Evolutionary conservation across 1,284 basidiomycete species (phyloP).

Genomic region (Apiotrichum montevideense): DNA sequence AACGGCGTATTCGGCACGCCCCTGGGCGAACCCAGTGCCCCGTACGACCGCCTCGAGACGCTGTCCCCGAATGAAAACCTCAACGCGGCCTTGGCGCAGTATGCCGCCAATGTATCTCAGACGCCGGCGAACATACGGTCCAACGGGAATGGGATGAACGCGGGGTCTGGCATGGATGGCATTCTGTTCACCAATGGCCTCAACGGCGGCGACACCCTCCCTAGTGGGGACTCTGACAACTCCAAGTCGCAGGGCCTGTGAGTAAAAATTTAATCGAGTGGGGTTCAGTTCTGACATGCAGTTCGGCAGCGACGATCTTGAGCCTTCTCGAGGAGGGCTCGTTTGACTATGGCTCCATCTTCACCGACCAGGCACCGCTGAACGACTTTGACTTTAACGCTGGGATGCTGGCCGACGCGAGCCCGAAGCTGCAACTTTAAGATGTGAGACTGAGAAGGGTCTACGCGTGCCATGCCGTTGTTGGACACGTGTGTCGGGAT

Average conservation of each 20-base stretch:
- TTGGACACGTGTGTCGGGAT: no score
- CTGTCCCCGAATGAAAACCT: constrained; percentile 26
- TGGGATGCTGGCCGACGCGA: constrained; percentile 3
- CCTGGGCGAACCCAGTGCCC: constrained; percentile 29
- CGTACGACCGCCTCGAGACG: constrained; percentile 31
- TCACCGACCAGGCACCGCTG: constrained; percentile 41
- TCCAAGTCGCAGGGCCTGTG: background rate
- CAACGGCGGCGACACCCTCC: background rate
- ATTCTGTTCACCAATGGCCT: constrained; percentile 10
- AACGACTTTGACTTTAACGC: constrained; percentile 15
- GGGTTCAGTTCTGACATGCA: constrained; percentile 2
- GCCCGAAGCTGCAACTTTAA: background rate
- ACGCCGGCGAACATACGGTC: background rate
- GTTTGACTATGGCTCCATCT: constrained; percentile 45
- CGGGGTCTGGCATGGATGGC: constrained; percentile 12
- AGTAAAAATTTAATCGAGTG: background rate
- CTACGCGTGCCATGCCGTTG: no score
- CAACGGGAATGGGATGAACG: background rate
- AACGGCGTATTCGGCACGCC: constrained; percentile 6
- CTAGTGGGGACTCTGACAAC: background rate
- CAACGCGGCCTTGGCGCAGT: constrained; percentile 10
- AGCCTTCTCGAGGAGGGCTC: constrained; percentile 44
- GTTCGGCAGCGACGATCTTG: constrained; percentile 45
- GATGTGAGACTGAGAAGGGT: no score
- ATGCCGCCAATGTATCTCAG: background rate